Evolutionary conservation across 495 filamentous ascomycete species (phyloP), one percentile per base, ranked within the genome.

Genomic region (Lentithecium fluviatile): DNA sequence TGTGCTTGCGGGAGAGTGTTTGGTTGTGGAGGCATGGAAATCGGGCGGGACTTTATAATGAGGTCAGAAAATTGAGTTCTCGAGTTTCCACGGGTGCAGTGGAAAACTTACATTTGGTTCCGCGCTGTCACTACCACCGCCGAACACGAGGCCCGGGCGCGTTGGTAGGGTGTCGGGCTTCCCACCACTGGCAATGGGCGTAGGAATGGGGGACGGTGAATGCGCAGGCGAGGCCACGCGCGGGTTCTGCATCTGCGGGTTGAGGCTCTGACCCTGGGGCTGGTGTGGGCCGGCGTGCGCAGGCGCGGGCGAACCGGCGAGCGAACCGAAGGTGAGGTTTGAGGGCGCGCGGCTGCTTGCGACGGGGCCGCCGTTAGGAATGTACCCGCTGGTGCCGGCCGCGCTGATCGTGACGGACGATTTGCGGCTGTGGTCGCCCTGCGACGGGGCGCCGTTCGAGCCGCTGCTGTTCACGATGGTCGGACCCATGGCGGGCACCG

Each of bases 201-300:
- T 72, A 19, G 91, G 91, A 52, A 97, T 97, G 6, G 92, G 92
- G 20, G 88, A 90, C 2, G 92, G 92, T 13, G 92, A 96, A 70
- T 87, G 85, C 29, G 72, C 77, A 67, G 78, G 76, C 38, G 87
- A 85, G 55, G 87, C 83, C 20, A 89, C 82, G 64, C 73, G 73
- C 52, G 74, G 74, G 52, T 76, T 68, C 32, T 56, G 45, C 7
- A 43, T 34, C 23, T 72, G 70, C 21, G 73, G 64, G 29, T 88
- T 82, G 20, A 91, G 81, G 50, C 78, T 82, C 25, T 85, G 79
- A 29, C 48, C 60, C 58, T 78, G 73, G 19, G 75, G 74, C n/a
- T 70, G 70, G 57, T 81, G 79, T 13, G 82, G 84, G 19, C 78
- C 77, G 70, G 79, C 83, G 65, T 87, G 78, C 20, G 82, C 79